Conservation (phyloP, 208 protist genomes). For the Acanthamoeba triangularis region DNA sequence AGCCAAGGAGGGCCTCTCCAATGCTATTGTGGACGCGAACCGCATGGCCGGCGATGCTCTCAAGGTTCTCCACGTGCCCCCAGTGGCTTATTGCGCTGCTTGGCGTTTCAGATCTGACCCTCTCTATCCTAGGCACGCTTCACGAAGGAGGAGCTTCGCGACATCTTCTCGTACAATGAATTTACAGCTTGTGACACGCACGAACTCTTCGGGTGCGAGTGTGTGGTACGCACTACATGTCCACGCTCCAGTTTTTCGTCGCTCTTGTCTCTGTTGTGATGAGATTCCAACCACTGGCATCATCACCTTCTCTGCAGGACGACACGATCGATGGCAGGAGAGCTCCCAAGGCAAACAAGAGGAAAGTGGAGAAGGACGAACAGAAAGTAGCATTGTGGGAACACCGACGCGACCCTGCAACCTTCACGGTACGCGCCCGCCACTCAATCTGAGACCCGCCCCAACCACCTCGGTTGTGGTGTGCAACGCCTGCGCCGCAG, state of each 20-base stretch:
- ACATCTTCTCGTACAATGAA: constrained; percentile 95
- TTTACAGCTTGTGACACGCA: constrained; percentile 97
- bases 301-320: background rate
- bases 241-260: background rate
- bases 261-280: background rate
- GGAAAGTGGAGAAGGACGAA: background rate
- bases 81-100: background rate
- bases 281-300: too few species aligned
- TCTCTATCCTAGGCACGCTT: constrained; percentile 91
- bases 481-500: too few species aligned
- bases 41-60: constrained; percentile 52
- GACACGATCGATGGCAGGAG: constrained; percentile 21
- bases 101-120: background rate
- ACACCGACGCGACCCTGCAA: constrained; percentile 38
- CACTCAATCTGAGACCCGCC: too few species aligned
- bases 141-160: constrained; percentile 94
- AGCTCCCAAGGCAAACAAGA: background rate
- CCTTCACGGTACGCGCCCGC: constrained; percentile 26
- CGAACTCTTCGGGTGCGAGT: constrained; percentile 95
- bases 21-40: constrained; percentile 67
- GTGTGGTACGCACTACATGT: constrained; percentile 31
- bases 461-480: background rate
- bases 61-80: background rate
- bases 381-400: constrained; percentile 37
- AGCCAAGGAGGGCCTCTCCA: constrained; percentile 97